A percentile compares a stretch with the other conserved stretches of the same genome.
phyloP scores from a whole-genome alignment of 148 eudicot genomes.

The Rheum nobile region DNA sequence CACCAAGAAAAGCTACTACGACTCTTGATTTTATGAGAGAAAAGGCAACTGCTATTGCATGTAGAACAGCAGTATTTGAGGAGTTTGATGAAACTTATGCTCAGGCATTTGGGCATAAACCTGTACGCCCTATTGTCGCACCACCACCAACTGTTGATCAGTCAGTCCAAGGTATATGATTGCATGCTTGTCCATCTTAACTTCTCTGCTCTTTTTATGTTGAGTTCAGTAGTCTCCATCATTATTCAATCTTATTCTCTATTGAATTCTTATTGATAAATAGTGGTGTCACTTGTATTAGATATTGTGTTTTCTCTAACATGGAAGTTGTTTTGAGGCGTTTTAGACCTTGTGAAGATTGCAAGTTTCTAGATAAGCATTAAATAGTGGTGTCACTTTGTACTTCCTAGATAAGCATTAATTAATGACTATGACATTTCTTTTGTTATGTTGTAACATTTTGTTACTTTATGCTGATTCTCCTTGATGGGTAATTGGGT shows the following conservation, averaged over 20 bases:
- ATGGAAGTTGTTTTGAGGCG: neutral
- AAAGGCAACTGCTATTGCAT: conserved; percentile 57
- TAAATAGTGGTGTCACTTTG: no score
- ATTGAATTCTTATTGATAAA: neutral
- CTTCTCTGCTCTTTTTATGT: neutral
- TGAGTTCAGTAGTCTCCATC: neutral
- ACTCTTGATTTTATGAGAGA: conserved; percentile 39
- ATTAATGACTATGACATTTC: neutral
- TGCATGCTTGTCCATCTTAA: neutral
- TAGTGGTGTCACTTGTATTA: neutral
- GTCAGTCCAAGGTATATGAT: conserved; percentile 3
- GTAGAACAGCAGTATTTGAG: conserved; percentile 57
- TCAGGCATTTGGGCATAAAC: conserved; percentile 66
- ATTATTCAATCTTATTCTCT: neutral
- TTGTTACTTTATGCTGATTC: neutral
- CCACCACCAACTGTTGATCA: conserved; percentile 17
- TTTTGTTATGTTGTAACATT: neutral
- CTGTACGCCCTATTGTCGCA: conserved; percentile 32
- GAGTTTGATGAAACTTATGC: conserved; percentile 91
- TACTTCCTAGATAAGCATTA: neutral
- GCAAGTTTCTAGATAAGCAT: neutral
- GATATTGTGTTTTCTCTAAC: neutral
- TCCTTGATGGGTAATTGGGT: neutral
- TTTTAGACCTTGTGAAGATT: neutral
- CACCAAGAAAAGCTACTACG: conserved; percentile 19